These are phyloP conservation scores for Tagetes erecta DNA, from an alignment of 129 eudicot species.

Conservation along the genomic window DNA sequence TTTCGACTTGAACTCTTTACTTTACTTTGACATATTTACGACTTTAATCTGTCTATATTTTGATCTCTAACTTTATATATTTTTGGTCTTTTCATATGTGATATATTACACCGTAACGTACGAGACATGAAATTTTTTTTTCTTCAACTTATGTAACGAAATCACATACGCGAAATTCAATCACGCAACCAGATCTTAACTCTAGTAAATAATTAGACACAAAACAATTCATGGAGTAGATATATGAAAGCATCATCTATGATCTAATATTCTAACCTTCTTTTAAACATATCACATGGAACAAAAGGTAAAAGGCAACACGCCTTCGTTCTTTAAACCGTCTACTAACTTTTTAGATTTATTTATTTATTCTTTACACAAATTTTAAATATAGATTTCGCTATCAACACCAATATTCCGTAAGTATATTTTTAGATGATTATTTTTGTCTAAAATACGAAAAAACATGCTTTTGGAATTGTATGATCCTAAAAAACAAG, in stretches of 20 bases:
- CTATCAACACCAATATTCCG: conserved; percentile 1
- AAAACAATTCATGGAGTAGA: conserved; percentile 7
- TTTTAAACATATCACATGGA: conserved; percentile 37
- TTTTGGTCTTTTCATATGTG: no score
- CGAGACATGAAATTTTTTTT: no score
- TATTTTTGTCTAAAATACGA: background rate
- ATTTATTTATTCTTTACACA: background rate
- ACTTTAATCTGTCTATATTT: no score
- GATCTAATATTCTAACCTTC: background rate
- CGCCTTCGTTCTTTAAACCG: conserved; percentile 32
- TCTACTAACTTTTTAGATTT: background rate
- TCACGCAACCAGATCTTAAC: no score
- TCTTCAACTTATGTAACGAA: no score
- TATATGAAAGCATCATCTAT: conserved; percentile 16
- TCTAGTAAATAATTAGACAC: background rate
- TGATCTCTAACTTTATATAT: no score
- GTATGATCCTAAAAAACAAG: conserved; percentile 9
- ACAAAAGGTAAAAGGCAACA: conserved; percentile 28
- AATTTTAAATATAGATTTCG: background rate
- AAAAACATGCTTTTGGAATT: conserved; percentile 20
- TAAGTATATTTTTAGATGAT: background rate
- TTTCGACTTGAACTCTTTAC: no score
- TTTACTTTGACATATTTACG: no score
- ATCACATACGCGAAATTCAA: no score
- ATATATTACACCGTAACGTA: no score